A percentile compares a stretch with the other conserved stretches of the same genome.
phyloP scores from a whole-genome alignment of 805 yeast species.

The Ogataea populi-albae region DNA sequence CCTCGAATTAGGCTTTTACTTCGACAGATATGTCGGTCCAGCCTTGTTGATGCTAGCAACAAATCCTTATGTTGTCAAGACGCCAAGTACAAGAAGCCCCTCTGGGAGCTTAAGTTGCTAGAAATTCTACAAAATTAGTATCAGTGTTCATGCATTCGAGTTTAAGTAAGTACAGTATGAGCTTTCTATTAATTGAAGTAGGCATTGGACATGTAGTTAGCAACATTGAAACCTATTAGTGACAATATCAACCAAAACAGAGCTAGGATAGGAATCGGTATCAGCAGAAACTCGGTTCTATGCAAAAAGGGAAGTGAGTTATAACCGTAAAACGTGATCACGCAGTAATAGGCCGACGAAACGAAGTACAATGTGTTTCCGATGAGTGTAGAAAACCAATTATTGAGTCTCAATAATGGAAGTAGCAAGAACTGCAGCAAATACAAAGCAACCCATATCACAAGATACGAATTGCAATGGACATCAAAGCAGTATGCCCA shows the following conservation, averaged over 20 bases:
- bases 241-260: constrained; percentile 57
- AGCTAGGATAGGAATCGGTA: constrained; percentile 62
- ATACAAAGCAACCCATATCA: constrained; percentile 75
- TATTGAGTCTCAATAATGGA: constrained; percentile 65
- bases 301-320: constrained; percentile 66
- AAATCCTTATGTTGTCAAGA: too few species aligned
- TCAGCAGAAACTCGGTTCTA: constrained; percentile 57
- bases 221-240: constrained; percentile 68
- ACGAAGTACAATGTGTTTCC: constrained; percentile 79
- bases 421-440: constrained; percentile 70
- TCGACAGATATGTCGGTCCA: too few species aligned
- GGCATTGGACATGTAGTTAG: constrained; percentile 55
- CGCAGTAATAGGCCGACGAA: constrained; percentile 71
- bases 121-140: too few species aligned
- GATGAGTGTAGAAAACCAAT: constrained; percentile 63
- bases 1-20: too few species aligned
- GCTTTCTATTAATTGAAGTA: constrained; percentile 26
- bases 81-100: too few species aligned
- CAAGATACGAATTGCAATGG: constrained; percentile 85
- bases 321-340: constrained; percentile 87
- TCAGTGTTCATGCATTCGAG: too few species aligned
- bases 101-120: too few species aligned
- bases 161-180: too few species aligned
- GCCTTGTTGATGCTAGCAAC: too few species aligned
- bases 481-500: constrained; percentile 96